These are phyloP conservation scores for Aspergillus sp. DNA, from an alignment of 2,329 filamentous ascomycete species.

Conservation along the genomic window DNA sequence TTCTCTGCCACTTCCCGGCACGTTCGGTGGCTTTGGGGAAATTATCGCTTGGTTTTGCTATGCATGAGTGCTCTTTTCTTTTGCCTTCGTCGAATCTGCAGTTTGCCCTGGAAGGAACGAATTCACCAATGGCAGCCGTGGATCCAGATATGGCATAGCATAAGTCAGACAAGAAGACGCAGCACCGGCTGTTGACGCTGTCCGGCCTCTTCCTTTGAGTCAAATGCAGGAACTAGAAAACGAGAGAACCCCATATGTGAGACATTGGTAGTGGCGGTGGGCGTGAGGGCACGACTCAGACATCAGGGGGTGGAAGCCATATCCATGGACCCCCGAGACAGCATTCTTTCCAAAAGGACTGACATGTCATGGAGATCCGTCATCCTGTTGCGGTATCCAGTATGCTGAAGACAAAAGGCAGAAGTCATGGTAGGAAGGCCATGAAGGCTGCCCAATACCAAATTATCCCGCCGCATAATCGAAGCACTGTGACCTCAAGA, in stretches of 20 bases:
- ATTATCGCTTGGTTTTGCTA: not conserved
- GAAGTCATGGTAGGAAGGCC: no score
- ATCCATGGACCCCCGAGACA: not conserved
- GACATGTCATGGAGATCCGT: no score
- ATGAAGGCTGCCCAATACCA: no score
- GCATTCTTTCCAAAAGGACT: no score
- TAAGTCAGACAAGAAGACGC: not conserved
- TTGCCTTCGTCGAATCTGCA: not conserved
- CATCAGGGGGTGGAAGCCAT: not conserved
- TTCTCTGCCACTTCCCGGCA: conserved; percentile 23
- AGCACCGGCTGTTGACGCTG: not conserved
- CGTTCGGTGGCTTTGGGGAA: conserved; percentile 9
- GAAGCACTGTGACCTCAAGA: no score
- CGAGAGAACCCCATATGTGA: not conserved
- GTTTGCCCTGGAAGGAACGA: conserved; percentile 1
- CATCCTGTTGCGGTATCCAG: no score
- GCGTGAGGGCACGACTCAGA: not conserved
- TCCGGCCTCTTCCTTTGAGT: not conserved
- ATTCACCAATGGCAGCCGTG: not conserved
- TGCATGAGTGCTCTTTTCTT: not conserved
- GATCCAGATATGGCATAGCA: not conserved
- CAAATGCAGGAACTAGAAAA: not conserved
- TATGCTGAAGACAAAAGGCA: no score
- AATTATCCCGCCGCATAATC: no score
- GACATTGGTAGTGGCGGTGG: not conserved